Percentiles rank a stretch among this genome's conserved stretches.
These are phyloP conservation scores for Apiospora kogelbergensis DNA, from an alignment of 2,329 filamentous ascomycete species.

Conservation along the genomic window DNA sequence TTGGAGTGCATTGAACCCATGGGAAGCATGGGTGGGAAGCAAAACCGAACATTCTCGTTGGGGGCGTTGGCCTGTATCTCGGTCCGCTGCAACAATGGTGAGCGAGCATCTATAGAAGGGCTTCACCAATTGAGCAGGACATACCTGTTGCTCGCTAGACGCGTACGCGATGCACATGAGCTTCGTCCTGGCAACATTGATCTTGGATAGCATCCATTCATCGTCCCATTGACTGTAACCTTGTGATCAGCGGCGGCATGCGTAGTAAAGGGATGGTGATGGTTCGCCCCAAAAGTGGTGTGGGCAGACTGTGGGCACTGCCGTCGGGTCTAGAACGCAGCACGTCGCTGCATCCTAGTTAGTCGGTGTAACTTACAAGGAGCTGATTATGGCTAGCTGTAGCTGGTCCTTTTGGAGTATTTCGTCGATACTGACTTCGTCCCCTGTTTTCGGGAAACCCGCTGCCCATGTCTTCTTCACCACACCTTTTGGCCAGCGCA, in stretches of 20 bases:
- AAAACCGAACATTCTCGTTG: slow-evolving; percentile 58
- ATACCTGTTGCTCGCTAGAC: slow-evolving; percentile 51
- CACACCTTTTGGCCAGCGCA: slow-evolving; percentile 56
- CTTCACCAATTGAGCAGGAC: slow-evolving; percentile 15
- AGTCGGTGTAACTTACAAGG: slow-evolving; percentile 49
- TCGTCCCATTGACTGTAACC: slow-evolving; percentile 66
- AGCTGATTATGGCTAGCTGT: slow-evolving; percentile 77
- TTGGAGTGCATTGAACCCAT: slow-evolving; percentile 90
- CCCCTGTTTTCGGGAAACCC: slow-evolving; percentile 57
- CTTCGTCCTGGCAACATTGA: slow-evolving; percentile 61
- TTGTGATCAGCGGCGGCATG: not conserved
- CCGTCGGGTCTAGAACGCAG: not conserved
- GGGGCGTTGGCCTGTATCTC: slow-evolving; percentile 51
- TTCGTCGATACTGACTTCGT: slow-evolving; percentile 88
- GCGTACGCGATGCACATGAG: slow-evolving; percentile 62
- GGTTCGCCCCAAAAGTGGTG: not conserved
- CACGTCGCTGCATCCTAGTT: not conserved
- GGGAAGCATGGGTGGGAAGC: slow-evolving; percentile 80
- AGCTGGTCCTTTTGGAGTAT: slow-evolving; percentile 73
- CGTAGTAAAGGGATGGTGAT: not conserved
- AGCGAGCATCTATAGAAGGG: not conserved
- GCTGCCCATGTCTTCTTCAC: slow-evolving; percentile 81
- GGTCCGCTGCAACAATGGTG: slow-evolving; percentile 39
- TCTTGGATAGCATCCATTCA: slow-evolving; percentile 73
- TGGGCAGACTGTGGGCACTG: not conserved